phyloP scores from a whole-genome alignment of 2,329 filamentous ascomycete species.

The Diaporthe citriasiana region DNA sequence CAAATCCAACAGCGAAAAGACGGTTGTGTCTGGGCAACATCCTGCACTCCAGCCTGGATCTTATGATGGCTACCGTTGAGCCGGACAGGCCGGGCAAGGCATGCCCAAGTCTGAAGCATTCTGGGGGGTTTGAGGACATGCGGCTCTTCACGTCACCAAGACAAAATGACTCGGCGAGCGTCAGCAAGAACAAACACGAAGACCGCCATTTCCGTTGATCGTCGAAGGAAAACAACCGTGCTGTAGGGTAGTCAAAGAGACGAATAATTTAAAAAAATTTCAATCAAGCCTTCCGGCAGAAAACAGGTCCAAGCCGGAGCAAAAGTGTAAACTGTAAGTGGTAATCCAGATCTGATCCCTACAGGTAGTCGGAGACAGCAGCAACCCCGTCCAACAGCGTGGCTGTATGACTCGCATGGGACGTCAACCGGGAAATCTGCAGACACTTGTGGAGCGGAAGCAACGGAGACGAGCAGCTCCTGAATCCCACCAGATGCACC shows the following conservation, averaged over 20 bases:
- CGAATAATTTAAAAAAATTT: background rate
- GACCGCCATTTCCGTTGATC: conserved; percentile 21
- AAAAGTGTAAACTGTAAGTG: conserved; percentile 19
- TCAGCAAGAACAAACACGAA: conserved; percentile 12
- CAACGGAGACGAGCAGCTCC: conserved; percentile 28
- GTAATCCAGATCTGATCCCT: conserved; percentile 25
- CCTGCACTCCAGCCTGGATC: background rate
- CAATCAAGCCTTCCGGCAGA: background rate
- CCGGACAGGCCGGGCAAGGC: conserved; percentile 19
- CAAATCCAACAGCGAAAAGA: background rate
- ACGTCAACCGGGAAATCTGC: background rate
- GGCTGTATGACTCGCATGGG: conserved; percentile 30
- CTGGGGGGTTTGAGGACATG: background rate
- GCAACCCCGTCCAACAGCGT: conserved; percentile 17
- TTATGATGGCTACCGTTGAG: background rate
- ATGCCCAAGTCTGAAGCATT: background rate
- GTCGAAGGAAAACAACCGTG: background rate
- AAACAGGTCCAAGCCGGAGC: background rate
- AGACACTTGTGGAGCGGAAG: conserved; percentile 9
- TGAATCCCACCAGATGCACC: conserved; percentile 16
- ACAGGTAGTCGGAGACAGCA: background rate
- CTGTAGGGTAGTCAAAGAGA: background rate
- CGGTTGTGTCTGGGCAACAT: background rate
- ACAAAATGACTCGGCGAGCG: conserved; percentile 16
- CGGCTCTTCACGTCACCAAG: conserved; percentile 4